phyloP scores from a whole-genome alignment of 768 basidiomycete species.

The Boletus pseudopeckii region DNA sequence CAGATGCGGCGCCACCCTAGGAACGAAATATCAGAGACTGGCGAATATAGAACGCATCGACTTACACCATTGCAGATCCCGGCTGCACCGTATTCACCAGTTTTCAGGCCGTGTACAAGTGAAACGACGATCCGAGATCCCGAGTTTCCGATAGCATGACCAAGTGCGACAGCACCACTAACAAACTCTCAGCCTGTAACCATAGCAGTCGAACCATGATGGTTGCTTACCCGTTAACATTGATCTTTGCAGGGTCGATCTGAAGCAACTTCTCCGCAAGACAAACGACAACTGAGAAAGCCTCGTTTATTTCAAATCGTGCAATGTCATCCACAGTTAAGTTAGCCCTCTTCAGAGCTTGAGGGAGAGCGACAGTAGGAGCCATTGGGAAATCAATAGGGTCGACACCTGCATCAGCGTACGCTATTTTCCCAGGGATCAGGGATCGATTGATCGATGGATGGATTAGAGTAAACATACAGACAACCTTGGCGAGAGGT shows the following conservation, averaged over 20 bases:
- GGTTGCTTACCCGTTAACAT: conserved; percentile 72
- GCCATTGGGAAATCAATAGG: conserved; percentile 97
- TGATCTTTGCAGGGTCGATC: conserved; percentile 85
- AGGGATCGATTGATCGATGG: conserved; percentile 6
- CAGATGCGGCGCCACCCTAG: conserved; percentile 90
- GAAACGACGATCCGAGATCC: conserved; percentile 94
- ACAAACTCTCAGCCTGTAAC: conserved; percentile 9
- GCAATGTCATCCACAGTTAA: conserved; percentile 81
- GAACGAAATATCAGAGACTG: conserved; percentile 17
- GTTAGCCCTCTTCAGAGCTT: conserved; percentile 84
- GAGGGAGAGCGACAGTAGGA: conserved; percentile 86
- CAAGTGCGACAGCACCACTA: conserved; percentile 95
- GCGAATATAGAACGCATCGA: conserved; percentile 14
- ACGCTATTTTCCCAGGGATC: conserved; percentile 51
- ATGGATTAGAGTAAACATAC: conserved; percentile 46
- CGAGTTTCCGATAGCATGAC: conserved; percentile 95
- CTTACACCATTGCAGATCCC: conserved; percentile 96
- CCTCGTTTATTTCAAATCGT: conserved; percentile 95
- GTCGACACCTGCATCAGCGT: conserved; percentile 94
- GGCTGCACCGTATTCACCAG: conserved; percentile 92
- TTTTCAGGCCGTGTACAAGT: conserved; percentile 84
- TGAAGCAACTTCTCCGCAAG: conserved; percentile 86
- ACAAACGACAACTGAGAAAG: conserved; percentile 91
- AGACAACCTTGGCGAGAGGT: conserved; percentile 91
- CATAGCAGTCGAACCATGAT: not conserved